Base-by-base conservation (phyloP, 495 filamentous ascomycete species). In the Tuber microsphaerosporum region DNA sequence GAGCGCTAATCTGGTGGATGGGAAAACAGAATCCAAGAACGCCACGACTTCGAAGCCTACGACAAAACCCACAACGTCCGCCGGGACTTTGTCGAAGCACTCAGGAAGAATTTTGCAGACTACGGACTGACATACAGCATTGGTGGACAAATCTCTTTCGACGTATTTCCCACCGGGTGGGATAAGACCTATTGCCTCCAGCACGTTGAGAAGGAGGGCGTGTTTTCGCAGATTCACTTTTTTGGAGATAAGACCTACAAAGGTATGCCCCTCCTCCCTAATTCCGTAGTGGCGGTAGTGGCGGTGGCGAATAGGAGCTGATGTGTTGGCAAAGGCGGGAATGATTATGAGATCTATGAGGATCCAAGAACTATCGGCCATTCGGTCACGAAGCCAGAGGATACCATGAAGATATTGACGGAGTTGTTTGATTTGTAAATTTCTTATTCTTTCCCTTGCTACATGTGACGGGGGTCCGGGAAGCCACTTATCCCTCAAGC, bases 151-250 rank as follows among this genome's bases (percentile, higher is more conserved):
- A 97, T 99, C 83, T 97, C 93, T 74, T 99, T 99, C 86, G 95
- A 99, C 83, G 93, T 97, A 76, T 99, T 99, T 88, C 95, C 95
- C 72, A 90, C 85, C 2, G 95, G 95, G 79, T 99, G 95, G 95
- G 94, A 99, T 85, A 99, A 98, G 88, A 96, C 92, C n/a, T 99
- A 94, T 87, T 97, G 94, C 85, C 86, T 99, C 78, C 87, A 89
- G 81, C 94, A 97, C 84, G 83, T 99, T 44, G 92, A 92, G 85
- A 88, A 89, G 73, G 95, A 98, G 84, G 92, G 91, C 82, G 84
- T 90, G 14, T 99, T 94, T 85, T 91, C 88, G 73, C 94, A 89
- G 39, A 91, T 98, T 81, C 95, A 98, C 87, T 99, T 98, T 89
- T 98, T 98, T 83, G 95, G 95, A 69, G 95, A 99, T 86, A 99